Conservation (phyloP, 2,329 filamentous ascomycete genomes). For the Piedraia hortae region DNA sequence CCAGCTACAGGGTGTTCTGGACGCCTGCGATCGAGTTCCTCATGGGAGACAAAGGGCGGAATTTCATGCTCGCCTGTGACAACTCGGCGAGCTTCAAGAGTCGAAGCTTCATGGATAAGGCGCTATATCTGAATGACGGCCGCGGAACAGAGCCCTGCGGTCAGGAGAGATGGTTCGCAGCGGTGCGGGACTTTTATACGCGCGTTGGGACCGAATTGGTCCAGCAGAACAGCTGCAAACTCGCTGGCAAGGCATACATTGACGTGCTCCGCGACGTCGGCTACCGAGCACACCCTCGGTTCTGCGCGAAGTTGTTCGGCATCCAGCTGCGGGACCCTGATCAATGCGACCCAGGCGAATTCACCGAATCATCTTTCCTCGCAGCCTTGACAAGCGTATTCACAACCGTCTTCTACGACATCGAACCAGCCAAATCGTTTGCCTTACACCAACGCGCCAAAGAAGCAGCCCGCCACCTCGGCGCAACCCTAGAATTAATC, state of each 20-base stretch:
- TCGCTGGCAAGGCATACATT: slow-evolving; percentile 19
- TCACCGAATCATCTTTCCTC: slow-evolving; percentile 27
- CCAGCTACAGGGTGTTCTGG: slow-evolving; percentile 21
- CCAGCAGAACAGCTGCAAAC: slow-evolving; percentile 18
- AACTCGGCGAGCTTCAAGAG: slow-evolving; percentile 16
- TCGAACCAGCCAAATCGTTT: slow-evolving; percentile 25
- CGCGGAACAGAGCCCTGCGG: slow-evolving; percentile 6
- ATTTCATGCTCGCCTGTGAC: slow-evolving; percentile 23
- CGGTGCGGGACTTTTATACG: slow-evolving; percentile 22
- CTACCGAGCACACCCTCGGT: slow-evolving; percentile 27
- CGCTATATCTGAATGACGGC: slow-evolving; percentile 15
- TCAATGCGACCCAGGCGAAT: slow-evolving; percentile 24
- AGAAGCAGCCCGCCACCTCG: slow-evolving; percentile 21
- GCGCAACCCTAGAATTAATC: slow-evolving; percentile 22
- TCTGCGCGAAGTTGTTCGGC: slow-evolving; percentile 26
- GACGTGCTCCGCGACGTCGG: slow-evolving; percentile 24
- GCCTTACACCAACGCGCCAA: slow-evolving; percentile 22
- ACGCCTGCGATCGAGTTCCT: slow-evolving; percentile 19
- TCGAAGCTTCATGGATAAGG: slow-evolving; percentile 17
- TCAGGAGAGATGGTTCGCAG: slow-evolving; percentile 17
- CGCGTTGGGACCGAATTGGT: slow-evolving; percentile 20
- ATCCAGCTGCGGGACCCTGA: no score
- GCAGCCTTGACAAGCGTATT: slow-evolving; percentile 26
- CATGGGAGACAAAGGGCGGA: slow-evolving; percentile 16
- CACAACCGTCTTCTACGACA: slow-evolving; percentile 26